Evolutionary conservation across 2,329 filamentous ascomycete species (phyloP).

Genomic region (Simplicillium aogashimaense): DNA sequence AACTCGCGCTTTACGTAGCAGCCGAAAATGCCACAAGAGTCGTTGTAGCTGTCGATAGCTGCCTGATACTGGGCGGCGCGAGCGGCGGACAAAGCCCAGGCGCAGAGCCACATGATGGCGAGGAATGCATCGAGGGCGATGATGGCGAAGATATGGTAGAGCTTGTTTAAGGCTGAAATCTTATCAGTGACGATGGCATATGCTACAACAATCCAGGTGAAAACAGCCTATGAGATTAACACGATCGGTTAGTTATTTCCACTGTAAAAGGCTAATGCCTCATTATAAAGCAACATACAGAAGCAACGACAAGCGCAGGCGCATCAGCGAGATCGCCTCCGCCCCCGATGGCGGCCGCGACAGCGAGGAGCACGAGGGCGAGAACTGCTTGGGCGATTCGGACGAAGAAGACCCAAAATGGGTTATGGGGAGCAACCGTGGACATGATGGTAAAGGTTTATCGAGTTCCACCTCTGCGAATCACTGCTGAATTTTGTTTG

Average conservation of each 20-base stretch:
- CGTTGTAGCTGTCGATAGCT: not conserved
- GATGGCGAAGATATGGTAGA: conserved; percentile 34
- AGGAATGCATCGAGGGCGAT: conserved; percentile 32
- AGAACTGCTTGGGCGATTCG: conserved; percentile 31
- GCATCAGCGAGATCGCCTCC: conserved; percentile 4
- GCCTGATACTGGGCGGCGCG: not conserved
- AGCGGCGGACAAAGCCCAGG: conserved; percentile 12
- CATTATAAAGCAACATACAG: conserved; percentile 8
- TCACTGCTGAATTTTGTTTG: too few species aligned
- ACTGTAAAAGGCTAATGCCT: not conserved
- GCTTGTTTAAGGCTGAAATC: conserved; percentile 17
- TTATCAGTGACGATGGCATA: conserved; percentile 33
- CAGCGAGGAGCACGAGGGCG: conserved; percentile 30
- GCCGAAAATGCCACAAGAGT: not conserved
- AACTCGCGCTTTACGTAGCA: conserved; percentile 2
- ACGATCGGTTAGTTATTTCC: too few species aligned
- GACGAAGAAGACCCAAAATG: conserved; percentile 30
- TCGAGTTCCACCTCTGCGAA: not conserved
- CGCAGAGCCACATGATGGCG: conserved; percentile 36
- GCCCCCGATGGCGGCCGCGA: conserved; percentile 19
- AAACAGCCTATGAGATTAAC: conserved; percentile 21
- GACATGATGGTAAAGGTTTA: not conserved
- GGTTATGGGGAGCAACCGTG: conserved; percentile 21
- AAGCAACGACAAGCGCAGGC: conserved; percentile 22
- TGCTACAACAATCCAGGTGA: conserved; percentile 33